These are phyloP conservation scores for Boechera retrofracta DNA, from an alignment of 345 rosid genomes.

Conservation along the genomic window DNA sequence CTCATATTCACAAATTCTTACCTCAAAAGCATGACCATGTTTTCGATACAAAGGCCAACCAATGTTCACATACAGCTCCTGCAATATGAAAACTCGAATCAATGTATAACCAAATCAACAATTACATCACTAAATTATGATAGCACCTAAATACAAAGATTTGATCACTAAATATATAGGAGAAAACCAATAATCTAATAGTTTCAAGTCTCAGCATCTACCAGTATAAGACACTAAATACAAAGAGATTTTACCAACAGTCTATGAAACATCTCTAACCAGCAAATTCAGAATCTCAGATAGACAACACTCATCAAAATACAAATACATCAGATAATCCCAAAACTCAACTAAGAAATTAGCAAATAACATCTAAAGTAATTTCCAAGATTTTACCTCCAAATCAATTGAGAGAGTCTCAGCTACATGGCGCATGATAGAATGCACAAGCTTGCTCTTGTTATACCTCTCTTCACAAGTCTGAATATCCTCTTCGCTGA, in stretches of 20 bases:
- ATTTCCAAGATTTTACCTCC: conserved; percentile 57
- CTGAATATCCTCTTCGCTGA: conserved; percentile 92
- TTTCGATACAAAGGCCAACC: conserved; percentile 97
- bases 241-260: too few relatives aligned
- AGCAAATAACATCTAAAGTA: background rate
- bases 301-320: background rate
- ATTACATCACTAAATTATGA: background rate
- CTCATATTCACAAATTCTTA: conserved; percentile 41
- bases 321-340: background rate
- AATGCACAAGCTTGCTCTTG: conserved; percentile 99
- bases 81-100: conserved; percentile 31
- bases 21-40: conserved; percentile 98
- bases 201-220: background rate
- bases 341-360: background rate
- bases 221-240: background rate
- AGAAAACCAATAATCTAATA: background rate
- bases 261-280: background rate
- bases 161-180: background rate
- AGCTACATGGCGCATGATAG: conserved; percentile 97
- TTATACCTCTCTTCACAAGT: conserved; percentile 96
- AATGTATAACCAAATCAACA: background rate
- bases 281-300: background rate
- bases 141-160: background rate
- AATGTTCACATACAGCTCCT: conserved; percentile 85
- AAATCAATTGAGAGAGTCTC: conserved; percentile 85